A percentile compares a stretch with the other conserved stretches of the same genome.
Conservation (phyloP, 305 asterid genomes). For the Euphrasia arctica region DNA sequence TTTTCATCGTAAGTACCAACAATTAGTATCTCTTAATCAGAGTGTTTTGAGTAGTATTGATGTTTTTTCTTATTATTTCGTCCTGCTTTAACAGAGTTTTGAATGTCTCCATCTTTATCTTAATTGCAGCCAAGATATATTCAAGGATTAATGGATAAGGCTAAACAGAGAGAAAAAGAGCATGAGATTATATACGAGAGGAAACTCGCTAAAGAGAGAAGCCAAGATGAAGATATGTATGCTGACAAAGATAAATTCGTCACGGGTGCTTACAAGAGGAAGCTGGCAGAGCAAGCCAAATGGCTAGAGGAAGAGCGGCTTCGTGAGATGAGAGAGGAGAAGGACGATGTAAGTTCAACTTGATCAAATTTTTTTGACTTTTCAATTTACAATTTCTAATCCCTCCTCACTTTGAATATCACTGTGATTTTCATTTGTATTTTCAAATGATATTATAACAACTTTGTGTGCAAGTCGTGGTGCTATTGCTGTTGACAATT, state of each 20-base stretch:
- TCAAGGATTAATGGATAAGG: slow-evolving; percentile 57
- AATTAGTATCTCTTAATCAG: not conserved
- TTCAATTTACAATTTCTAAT: not conserved
- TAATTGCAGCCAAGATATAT: slow-evolving; percentile 76
- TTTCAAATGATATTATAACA: no score
- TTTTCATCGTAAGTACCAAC: no score
- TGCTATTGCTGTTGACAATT: not conserved
- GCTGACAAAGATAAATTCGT: slow-evolving; percentile 82
- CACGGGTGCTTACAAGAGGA: slow-evolving; percentile 84
- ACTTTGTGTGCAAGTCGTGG: no score
- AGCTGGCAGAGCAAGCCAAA: slow-evolving; percentile 87
- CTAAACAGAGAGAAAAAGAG: slow-evolving; percentile 80
- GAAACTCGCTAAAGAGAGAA: slow-evolving; percentile 89
- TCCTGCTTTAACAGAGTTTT: not conserved
- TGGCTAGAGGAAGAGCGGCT: slow-evolving; percentile 88
- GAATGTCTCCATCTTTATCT: not conserved
- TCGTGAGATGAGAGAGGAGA: slow-evolving; percentile 74
- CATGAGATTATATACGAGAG: slow-evolving; percentile 81
- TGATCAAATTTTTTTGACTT: not conserved
- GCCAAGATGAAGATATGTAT: slow-evolving; percentile 69
- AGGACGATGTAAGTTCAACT: slow-evolving; percentile 65
- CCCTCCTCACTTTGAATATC: not conserved
- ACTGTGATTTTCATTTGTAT: not conserved
- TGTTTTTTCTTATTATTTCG: not conserved
- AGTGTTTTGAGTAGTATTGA: not conserved